Base-by-base conservation (phyloP, 108 stramenopile genomes). In the Cylindrotheca closterium region DNA sequence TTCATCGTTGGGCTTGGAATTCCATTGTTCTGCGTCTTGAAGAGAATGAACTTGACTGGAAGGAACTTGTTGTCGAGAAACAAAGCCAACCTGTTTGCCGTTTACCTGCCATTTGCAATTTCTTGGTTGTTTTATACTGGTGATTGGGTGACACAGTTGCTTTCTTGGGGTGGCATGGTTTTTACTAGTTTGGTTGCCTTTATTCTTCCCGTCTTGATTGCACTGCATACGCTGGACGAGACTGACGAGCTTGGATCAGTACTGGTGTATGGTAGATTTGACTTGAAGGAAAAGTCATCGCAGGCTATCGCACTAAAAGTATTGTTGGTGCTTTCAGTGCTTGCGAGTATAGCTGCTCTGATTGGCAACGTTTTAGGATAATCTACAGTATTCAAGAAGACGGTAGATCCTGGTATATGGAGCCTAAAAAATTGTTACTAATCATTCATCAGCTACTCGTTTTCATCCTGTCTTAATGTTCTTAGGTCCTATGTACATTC, bases 1-100 rank as follows among this genome's bases (percentile, higher is more conserved):
- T 76, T 85, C 64, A 92, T 88, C 46, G 82, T 92, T 50, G 91
- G 87, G 18, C 53, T 85, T 33, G 87, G 87, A 8, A 74, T 84
- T 34, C 91, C 91, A 17, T 63, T 92, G 17, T 88, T 87, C 57
- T 78, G 70, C 37, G 78, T 87, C 19, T 34, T 87, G 47, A 73
- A 78, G 18, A 53, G 86, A 30, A 70, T 81, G 70, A 81, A 77
- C 58, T 49, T 87, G n/a, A 72, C 73, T 3, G 69, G 79, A 23
- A 75, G 71, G 22, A 73, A 71, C 8, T 28, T 80, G n/a, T 70
- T 78, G 55, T 66, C 63, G 10, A 32, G 30, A 26, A 0, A 21
- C 8, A 29, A 47, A 8, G 77, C 67, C 47, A 79, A 84, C 55
- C 2, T 81, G n/a, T 37, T 85, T 1, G 83, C 83, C 15, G 79